Conservation (phyloP, 129 eudicot species). For the Ambrosia artemisiifolia region DNA sequence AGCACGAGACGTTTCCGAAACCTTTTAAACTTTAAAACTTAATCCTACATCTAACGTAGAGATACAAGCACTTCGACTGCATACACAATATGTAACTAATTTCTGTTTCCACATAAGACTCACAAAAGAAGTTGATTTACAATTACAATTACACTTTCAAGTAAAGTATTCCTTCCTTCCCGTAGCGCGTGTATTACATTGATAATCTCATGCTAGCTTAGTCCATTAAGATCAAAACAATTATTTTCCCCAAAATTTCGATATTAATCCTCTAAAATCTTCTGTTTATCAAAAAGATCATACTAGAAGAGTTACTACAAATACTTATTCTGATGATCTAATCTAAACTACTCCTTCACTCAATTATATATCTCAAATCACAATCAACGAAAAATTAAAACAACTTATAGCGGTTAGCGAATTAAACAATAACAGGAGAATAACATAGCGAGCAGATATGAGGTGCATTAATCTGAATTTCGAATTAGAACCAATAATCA, state of each 20-base stretch:
- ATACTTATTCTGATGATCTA: not conserved
- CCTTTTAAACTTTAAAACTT: not conserved
- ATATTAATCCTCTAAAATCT: conserved; percentile 1
- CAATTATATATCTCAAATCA: not conserved
- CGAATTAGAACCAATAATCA: not conserved
- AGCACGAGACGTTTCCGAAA: not conserved
- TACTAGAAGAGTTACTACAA: not conserved
- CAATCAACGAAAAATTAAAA: not conserved
- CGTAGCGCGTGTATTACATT: not conserved
- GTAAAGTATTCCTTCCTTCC: not conserved
- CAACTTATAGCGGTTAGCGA: not conserved
- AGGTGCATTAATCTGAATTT: not conserved
- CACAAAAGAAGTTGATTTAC: not conserved
- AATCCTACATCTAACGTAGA: not conserved
- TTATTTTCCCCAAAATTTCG: conserved; percentile 7
- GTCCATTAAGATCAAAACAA: not conserved
- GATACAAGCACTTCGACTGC: not conserved
- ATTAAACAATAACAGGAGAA: not conserved
- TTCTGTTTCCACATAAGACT: conserved; percentile 3
- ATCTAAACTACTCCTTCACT: not conserved
- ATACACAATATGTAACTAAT: not conserved
- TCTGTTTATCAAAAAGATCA: not conserved
- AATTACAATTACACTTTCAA: not conserved
- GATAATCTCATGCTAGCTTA: not conserved
- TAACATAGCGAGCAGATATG: not conserved